Conservation (phyloP, 768 basidiomycete species). For the Boletus subcaerulescens region DNA sequence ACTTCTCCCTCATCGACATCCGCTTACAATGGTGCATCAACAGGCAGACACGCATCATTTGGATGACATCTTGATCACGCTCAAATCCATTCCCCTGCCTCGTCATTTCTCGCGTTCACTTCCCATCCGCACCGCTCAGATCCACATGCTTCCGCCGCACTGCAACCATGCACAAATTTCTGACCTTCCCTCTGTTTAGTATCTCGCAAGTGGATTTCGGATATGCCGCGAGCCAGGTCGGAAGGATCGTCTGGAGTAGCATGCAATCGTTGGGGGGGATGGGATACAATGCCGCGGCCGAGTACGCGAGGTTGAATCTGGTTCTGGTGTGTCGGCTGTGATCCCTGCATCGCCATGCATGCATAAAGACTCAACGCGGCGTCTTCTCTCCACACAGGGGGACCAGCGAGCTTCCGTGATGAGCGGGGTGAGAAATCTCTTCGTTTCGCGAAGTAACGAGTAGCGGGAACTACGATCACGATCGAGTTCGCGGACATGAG, state of each 20-base stretch:
- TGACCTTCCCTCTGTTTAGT: slow-evolving; percentile 28
- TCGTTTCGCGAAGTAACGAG: slow-evolving; percentile 56
- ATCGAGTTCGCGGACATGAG: slow-evolving; percentile 3
- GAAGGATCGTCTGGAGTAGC: slow-evolving; percentile 60
- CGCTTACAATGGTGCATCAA: slow-evolving; percentile 9
- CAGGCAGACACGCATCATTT: slow-evolving; percentile 21
- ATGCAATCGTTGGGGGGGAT: slow-evolving; percentile 62
- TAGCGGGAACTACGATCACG: slow-evolving; percentile 11
- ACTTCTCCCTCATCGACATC: slow-evolving; percentile 37
- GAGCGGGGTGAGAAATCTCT: slow-evolving; percentile 34
- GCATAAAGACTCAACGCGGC: slow-evolving; percentile 2
- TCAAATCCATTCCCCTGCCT: slow-evolving; percentile 61
- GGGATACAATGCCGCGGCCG: slow-evolving; percentile 48
- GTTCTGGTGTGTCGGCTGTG: slow-evolving; percentile 11
- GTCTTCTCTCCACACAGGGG: slow-evolving; percentile 22
- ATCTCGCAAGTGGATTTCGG: slow-evolving; percentile 50
- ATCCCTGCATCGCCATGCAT: slow-evolving; percentile 7
- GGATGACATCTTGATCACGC: slow-evolving; percentile 24
- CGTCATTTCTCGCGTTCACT: slow-evolving; percentile 61
- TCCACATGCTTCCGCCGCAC: slow-evolving; percentile 16
- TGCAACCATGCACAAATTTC: slow-evolving; percentile 21
- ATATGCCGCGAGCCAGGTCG: slow-evolving; percentile 54
- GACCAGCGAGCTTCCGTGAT: slow-evolving; percentile 23
- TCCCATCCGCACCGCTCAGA: slow-evolving; percentile 33
- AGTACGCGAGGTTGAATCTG: slow-evolving; percentile 37